Evolutionary conservation across 139 green algal species (phyloP).

Genomic region (Micractinium conductrix): DNA sequence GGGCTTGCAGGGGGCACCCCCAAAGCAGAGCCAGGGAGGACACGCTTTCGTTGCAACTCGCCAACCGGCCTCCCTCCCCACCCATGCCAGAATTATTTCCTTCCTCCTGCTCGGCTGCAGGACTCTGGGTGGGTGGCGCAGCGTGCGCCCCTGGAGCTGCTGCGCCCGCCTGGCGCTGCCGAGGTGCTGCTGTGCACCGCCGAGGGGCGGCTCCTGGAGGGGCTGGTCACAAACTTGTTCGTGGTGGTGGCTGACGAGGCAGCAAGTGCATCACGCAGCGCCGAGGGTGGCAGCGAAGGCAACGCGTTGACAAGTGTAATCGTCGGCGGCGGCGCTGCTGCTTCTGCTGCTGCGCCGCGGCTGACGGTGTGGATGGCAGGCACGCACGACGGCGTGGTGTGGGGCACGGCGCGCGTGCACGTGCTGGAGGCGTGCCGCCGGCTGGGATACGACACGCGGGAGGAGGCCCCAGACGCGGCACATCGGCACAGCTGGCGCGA

Average conservation of each 20-base stretch:
- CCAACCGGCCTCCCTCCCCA: no score
- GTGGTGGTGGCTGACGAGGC: background rate
- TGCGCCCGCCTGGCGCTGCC: background rate
- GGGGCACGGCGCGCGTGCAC: conserved; percentile 30
- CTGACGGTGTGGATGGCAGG: conserved; percentile 13
- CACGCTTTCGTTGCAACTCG: no score
- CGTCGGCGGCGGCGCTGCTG: background rate
- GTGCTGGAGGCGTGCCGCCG: conserved; percentile 46
- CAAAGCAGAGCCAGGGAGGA: no score
- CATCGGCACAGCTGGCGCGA: conserved; percentile 47
- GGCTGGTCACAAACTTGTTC: conserved; percentile 65
- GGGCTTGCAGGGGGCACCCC: background rate
- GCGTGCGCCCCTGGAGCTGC: conserved; percentile 20
- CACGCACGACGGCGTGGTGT: conserved; percentile 42
- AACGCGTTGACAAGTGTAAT: no score
- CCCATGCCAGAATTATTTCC: no score
- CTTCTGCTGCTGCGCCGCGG: background rate
- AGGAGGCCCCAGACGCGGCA: conserved; percentile 12
- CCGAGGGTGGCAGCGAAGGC: background rate
- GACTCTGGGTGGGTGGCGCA: conserved; percentile 45
- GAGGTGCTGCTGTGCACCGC: conserved; percentile 55
- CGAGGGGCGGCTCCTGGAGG: conserved; percentile 51
- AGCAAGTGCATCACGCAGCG: background rate
- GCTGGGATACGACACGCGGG: conserved; percentile 36
- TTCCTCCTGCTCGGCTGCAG: no score